Conservation (phyloP, 768 basidiomycete species). For the Tylopilus felleus region DNA sequence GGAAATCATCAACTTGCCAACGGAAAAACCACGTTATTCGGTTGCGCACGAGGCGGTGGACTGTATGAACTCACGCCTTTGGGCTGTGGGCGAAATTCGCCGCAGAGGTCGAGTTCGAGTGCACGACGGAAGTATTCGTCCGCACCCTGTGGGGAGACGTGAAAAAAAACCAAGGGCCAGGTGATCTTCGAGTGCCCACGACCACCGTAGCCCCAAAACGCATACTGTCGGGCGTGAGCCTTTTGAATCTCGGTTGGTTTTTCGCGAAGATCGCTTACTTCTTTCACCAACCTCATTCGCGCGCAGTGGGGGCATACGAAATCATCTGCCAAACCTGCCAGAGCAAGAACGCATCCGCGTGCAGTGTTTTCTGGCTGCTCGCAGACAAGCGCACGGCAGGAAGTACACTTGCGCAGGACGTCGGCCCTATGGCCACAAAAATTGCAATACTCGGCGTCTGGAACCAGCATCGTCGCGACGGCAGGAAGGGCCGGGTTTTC, state of each 20-base stretch:
- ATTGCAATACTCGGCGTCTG: not conserved
- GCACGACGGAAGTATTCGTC: not conserved
- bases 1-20: too few species aligned
- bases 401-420: not conserved
- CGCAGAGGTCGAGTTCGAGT: not conserved
- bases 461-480: too few species aligned
- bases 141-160: not conserved
- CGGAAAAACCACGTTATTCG: too few species aligned
- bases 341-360: too few species aligned
- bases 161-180: not conserved
- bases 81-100: too few species aligned
- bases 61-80: too few species aligned
- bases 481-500: too few species aligned
- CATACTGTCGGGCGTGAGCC: not conserved
- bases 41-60: too few species aligned
- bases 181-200: not conserved
- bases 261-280: not conserved
- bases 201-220: not conserved
- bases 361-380: not conserved
- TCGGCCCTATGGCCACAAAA: not conserved
- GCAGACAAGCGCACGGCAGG: not conserved
- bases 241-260: too few species aligned
- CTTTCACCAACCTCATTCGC: not conserved
- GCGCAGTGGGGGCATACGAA: not conserved
- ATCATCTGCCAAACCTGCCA: too few species aligned